Base-by-base conservation (phyloP, 2,329 filamentous ascomycete species). In the Aspergillus transmontanensis region DNA sequence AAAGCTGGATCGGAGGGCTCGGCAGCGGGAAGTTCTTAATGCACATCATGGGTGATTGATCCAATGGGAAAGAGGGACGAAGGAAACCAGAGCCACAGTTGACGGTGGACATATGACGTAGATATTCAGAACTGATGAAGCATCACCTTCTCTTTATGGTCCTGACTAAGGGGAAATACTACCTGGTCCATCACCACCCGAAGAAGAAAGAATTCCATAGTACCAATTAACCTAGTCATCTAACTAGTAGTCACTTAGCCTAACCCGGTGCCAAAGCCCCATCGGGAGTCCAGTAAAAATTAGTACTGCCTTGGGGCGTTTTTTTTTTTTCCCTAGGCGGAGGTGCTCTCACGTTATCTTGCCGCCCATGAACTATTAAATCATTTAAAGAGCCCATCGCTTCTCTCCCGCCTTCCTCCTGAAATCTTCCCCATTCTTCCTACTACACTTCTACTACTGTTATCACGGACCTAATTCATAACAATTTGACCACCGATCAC, bases 61-160 rank as follows among this genome's bases (percentile, higher is more conserved):
- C 64, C 64, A 66, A 64, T 64, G 19, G 59, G 48, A 23, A 48
- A 43, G 6, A 14, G 50, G 50, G 14, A 16, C 14, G 50, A 39
- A 14, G 19, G 21, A 39, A 26, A 45, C 57, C 59, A 63, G 66
- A 68, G 66, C 66, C 64, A 66, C 64, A 66, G 65, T 41, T 55
- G 55, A 58, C 58, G 23, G 61, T 60, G 59, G 58, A 56, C n/a
- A 53, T 26, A 68, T 68, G 67, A 68, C 65, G 65, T 67, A 67
- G 50, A 3, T 28, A 61, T 32, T 57, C 39, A 32, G 19, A 45
- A 41, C 48, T 19, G 50, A 56, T 41, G 45, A 54, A 58, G 48
- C 56, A 56, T 56, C 28, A 59, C 57, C 6, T 16, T 60, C 50
- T 57, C 19, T 12, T 50, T 9, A 14, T 50, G 26, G 23, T 28